These are phyloP conservation scores for Cyberlindnera lachancei DNA, from an alignment of 805 yeast genomes.

Conservation along the genomic window DNA sequence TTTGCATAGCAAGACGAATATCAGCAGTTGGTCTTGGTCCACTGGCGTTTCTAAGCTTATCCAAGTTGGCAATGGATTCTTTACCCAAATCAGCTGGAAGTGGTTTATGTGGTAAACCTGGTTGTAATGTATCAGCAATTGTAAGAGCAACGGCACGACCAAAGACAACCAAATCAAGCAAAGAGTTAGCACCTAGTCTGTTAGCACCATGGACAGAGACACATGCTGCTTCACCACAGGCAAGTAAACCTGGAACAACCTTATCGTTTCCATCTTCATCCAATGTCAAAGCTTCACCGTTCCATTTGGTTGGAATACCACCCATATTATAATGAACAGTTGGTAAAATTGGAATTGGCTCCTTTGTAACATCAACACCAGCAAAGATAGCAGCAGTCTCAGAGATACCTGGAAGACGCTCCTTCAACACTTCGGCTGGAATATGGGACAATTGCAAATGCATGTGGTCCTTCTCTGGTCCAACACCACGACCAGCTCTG, in stretches of 20 bases:
- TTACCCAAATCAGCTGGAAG: constrained; percentile 81
- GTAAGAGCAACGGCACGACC: constrained; percentile 98
- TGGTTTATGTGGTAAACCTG: constrained; percentile 81
- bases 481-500: constrained; percentile 99
- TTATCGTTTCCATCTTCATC: constrained; percentile 84
- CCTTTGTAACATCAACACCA: constrained; percentile 98
- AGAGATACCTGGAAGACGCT: constrained; percentile 98
- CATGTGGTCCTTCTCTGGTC: constrained; percentile 93
- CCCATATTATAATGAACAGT: constrained; percentile 99
- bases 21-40: constrained; percentile 83
- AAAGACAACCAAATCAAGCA: constrained; percentile 91
- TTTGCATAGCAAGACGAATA: constrained; percentile 89
- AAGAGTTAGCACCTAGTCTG: constrained; percentile 97
- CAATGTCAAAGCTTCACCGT: constrained; percentile 85
- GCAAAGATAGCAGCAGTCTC: constrained; percentile 98
- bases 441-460: constrained; percentile 87
- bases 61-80: constrained; percentile 86
- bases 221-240: constrained; percentile 99
- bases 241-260: constrained; percentile 86
- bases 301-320: constrained; percentile 97
- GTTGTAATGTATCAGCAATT: constrained; percentile 74
- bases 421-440: constrained; percentile 86
- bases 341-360: constrained; percentile 97
- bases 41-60: constrained; percentile 73
- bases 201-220: constrained; percentile 99